phyloP scores from a whole-genome alignment of 2,329 filamentous ascomycete genomes.

The Trichoderma oligosporum region DNA sequence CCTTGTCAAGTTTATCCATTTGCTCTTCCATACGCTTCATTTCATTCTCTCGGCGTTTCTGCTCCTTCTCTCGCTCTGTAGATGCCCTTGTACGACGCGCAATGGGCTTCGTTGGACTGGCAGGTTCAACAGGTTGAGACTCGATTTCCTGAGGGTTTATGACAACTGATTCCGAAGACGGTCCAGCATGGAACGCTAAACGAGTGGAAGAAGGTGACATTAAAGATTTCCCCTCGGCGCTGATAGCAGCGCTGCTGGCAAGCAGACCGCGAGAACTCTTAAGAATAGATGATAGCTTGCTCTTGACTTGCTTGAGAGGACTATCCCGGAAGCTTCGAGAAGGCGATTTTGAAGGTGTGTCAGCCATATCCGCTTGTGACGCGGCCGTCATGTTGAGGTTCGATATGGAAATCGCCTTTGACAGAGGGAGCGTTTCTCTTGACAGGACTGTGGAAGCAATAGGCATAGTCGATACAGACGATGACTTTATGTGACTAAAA shows the following conservation, averaged over 20 bases:
- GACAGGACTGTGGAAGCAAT: conserved; percentile 21
- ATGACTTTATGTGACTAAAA: conserved; percentile 53
- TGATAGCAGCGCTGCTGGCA: conserved; percentile 66
- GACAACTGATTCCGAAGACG: conserved; percentile 49
- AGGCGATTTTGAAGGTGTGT: conserved; percentile 55
- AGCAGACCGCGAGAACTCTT: conserved; percentile 84
- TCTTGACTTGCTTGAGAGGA: conserved; percentile 86
- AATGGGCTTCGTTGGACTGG: conserved; percentile 43
- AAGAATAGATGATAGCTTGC: conserved; percentile 84
- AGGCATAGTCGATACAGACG: conserved; percentile 56
- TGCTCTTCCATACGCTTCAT: conserved; percentile 58
- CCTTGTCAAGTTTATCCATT: conserved; percentile 61
- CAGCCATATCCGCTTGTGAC: conserved; percentile 37
- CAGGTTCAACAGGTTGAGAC: conserved; percentile 23
- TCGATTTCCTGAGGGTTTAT: conserved; percentile 26
- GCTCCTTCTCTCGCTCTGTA: conserved; percentile 58
- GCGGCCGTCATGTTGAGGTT: conserved; percentile 52
- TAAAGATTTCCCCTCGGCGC: conserved; percentile 58
- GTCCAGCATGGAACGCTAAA: conserved; percentile 41
- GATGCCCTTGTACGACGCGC: conserved; percentile 55
- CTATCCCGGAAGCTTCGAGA: conserved; percentile 62
- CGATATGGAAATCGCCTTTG: conserved; percentile 60
- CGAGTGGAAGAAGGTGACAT: conserved; percentile 52
- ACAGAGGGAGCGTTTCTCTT: conserved; percentile 36
- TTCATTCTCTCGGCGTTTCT: conserved; percentile 64